Conservation (phyloP, 2,329 filamentous ascomycete genomes). For the Fusarium longipes region DNA sequence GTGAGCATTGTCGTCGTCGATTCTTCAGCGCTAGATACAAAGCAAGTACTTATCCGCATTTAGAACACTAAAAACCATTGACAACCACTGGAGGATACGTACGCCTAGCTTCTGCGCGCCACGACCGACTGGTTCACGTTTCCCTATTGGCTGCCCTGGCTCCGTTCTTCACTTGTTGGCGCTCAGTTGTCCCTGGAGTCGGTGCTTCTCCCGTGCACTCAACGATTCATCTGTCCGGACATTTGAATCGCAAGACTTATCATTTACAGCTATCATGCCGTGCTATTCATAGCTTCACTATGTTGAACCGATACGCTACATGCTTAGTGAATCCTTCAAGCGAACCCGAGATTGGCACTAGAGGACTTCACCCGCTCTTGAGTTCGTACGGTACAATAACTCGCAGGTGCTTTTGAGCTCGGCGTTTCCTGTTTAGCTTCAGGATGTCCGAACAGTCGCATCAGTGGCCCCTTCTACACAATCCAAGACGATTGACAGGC, state of each 20-base stretch:
- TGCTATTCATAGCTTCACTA: slow-evolving; percentile 24
- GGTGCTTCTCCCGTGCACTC: slow-evolving; percentile 1
- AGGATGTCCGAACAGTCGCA: slow-evolving; percentile 23
- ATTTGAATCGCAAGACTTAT: slow-evolving; percentile 3
- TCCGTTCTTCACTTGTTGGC: slow-evolving; percentile 12
- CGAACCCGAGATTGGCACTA: slow-evolving; percentile 9
- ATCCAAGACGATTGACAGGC: slow-evolving; percentile 17
- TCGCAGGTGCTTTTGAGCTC: slow-evolving; percentile 16
- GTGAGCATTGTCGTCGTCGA: neutral
- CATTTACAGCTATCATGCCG: slow-evolving; percentile 12
- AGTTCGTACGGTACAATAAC: neutral
- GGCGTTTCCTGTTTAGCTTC: slow-evolving; percentile 30
- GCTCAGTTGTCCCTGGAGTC: neutral
- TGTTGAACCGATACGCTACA: slow-evolving; percentile 10
- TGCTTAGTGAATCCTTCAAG: slow-evolving; percentile 2
- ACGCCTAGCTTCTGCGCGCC: slow-evolving; percentile 7
- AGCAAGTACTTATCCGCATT: neutral
- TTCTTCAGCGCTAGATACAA: neutral
- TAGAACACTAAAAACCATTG: slow-evolving; percentile 1
- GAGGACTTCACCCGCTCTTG: neutral
- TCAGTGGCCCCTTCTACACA: slow-evolving; percentile 12
- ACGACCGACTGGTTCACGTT: slow-evolving; percentile 18
- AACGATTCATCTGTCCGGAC: neutral
- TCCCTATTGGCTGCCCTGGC: slow-evolving; percentile 20
- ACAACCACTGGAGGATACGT: neutral